Percentiles rank a stretch among this genome's conserved stretches.
Evolutionary conservation across 2,329 filamentous ascomycete genomes (phyloP).

Genomic region (Pseudogymnoascus sp.): DNA sequence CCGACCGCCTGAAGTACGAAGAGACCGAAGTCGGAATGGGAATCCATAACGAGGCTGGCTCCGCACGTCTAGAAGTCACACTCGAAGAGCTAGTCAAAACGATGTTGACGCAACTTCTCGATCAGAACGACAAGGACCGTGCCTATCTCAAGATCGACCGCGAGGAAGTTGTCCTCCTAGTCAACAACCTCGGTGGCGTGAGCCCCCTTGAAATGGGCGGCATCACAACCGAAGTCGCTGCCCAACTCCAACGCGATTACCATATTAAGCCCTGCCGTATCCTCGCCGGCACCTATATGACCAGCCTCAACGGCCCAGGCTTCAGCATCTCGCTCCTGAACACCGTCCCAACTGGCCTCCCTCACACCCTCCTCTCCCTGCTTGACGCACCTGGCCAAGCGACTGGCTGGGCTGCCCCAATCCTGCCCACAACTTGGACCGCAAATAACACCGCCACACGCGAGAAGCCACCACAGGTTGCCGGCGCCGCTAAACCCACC

Average conservation of each 20-base stretch:
- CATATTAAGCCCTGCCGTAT: conserved; percentile 53
- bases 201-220: conserved; percentile 59
- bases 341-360: conserved; percentile 43
- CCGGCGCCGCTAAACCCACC: conserved; percentile 28
- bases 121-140: conserved; percentile 53
- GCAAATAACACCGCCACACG: conserved; percentile 32
- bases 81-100: conserved; percentile 44
- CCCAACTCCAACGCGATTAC: conserved; percentile 50
- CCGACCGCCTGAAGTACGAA: conserved; percentile 46
- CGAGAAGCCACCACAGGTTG: conserved; percentile 18
- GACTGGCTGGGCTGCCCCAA: conserved; percentile 56
- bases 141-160: conserved; percentile 50
- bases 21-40: conserved; percentile 65
- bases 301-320: conserved; percentile 61
- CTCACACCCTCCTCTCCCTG: conserved; percentile 50
- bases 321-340: conserved; percentile 63
- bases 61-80: conserved; percentile 40
- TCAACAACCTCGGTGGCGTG: conserved; percentile 64
- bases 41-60: conserved; percentile 59
- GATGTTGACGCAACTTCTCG: conserved; percentile 59
- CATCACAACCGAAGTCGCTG: conserved; percentile 57
- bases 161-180: conserved; percentile 55
- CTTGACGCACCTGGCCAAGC: conserved; percentile 61
- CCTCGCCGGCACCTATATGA: conserved; percentile 62
- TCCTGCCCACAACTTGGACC: conserved; percentile 52